Base-by-base conservation (phyloP, 495 filamentous ascomycete genomes). In the Evansstolkia leycettana region DNA sequence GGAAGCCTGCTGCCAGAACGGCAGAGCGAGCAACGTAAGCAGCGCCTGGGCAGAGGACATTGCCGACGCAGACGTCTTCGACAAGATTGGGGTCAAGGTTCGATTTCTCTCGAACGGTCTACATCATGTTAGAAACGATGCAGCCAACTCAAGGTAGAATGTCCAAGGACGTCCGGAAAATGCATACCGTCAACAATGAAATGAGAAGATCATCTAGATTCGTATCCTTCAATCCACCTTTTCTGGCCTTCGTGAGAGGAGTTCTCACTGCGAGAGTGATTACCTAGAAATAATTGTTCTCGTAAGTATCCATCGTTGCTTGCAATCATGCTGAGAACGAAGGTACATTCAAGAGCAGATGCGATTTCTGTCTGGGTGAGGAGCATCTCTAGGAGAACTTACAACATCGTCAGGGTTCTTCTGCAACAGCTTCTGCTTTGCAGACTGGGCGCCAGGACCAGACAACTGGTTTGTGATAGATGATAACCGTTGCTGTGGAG, bases 201-300 rank as follows among this genome's bases (percentile, higher is more conserved):
- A 82, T 76, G 31, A 90, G 62, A 18, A 96, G 66, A 50, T 75
- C 77, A 60, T 96, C 89, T 17, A 95, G 64, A 3, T 67, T 64
- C 12, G 89, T 93, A 55, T 96, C 89, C 65, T 94, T 94, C 57
- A 96, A 72, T 9, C 89, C 84, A 47, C 89, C 89, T 61, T 84
- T 85, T 45, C 64, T 60, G 35, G 70, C 81, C 57, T 89, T 92
- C 31, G 80, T 74, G 34, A 92, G 73, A 0, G 84, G 80, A 12
- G 84, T 88, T 15, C 84, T 73, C 33, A 83, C 66, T 7, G 83
- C 79, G 42, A 84, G 71, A 8, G 84, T 92, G 49, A 96, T 92
- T 43, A 96, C 89, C 62, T 66, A 28, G 20, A 9, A 4, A 9
- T 5, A 9, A 23, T 23, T 4, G 20, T 5, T 23, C n/a, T n/a